Evolutionary conservation across 768 basidiomycete genomes (phyloP).

Genomic region (Tephrocybe sp.): DNA sequence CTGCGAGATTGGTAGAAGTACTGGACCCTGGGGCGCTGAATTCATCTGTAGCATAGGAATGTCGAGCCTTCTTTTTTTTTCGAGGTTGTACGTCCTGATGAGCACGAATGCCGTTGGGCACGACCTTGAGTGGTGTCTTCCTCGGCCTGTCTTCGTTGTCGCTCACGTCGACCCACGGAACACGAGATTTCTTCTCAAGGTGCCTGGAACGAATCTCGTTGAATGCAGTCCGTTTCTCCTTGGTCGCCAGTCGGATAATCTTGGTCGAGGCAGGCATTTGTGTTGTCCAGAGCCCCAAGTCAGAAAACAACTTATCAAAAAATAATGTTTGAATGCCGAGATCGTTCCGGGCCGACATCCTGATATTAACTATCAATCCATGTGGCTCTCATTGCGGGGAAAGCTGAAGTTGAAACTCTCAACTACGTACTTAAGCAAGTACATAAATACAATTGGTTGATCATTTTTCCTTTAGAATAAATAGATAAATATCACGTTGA

Average conservation of each 20-base stretch:
- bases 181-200: slow-evolving; percentile 18
- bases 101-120: slow-evolving; percentile 22
- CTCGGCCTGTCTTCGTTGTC: slow-evolving; percentile 35
- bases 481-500: too few relatives aligned
- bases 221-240: slow-evolving; percentile 4
- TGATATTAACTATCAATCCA: too few relatives aligned
- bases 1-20: slow-evolving; percentile 20
- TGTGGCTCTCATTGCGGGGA: too few relatives aligned
- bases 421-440: too few relatives aligned
- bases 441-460: too few relatives aligned
- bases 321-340: slow-evolving; percentile 1
- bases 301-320: neutral
- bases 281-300: neutral
- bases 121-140: slow-evolving; percentile 30
- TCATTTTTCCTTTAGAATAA: too few relatives aligned
- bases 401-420: too few relatives aligned
- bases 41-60: slow-evolving; percentile 5
- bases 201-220: slow-evolving; percentile 1
- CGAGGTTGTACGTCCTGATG: slow-evolving; percentile 21
- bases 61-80: slow-evolving; percentile 34
- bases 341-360: neutral
- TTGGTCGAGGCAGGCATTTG: slow-evolving; percentile 9
- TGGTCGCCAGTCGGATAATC: slow-evolving; percentile 12
- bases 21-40: slow-evolving; percentile 24
- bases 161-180: slow-evolving; percentile 40